These are phyloP conservation scores for Earliella scabrosa DNA, from an alignment of 1,284 basidiomycete species.

Conservation along the genomic window DNA sequence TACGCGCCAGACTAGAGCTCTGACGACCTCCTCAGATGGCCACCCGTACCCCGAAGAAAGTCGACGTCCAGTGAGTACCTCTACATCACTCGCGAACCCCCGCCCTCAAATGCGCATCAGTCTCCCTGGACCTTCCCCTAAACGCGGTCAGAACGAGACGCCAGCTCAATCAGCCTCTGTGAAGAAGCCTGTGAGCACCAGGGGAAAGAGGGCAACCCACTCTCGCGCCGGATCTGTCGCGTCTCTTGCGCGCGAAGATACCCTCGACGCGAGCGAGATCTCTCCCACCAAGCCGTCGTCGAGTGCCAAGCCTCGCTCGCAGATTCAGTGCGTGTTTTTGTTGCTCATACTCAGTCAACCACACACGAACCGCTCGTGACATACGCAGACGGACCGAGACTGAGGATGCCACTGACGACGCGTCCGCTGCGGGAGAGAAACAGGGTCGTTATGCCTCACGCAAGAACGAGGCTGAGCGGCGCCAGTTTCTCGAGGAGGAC, in stretches of 20 bases:
- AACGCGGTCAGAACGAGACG: conserved; percentile 13
- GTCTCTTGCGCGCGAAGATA: conserved; percentile 23
- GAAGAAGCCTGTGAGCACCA: conserved; percentile 26
- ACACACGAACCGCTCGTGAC: background rate
- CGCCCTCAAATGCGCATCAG: conserved; percentile 11
- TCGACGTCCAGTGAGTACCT: conserved; percentile 46
- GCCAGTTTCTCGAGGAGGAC: conserved; percentile 63
- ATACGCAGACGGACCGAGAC: conserved; percentile 15
- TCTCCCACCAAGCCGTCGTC: conserved; percentile 17
- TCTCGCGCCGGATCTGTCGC: conserved; percentile 20
- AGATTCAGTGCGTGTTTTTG: conserved; percentile 8
- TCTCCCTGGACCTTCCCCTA: conserved; percentile 29
- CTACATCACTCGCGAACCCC: background rate
- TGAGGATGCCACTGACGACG: conserved; percentile 27
- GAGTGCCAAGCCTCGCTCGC: conserved; percentile 13
- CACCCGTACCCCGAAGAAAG: conserved; percentile 38
- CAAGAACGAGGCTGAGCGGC: conserved; percentile 60
- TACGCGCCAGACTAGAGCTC: background rate
- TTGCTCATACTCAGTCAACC: background rate
- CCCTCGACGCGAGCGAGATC: conserved; percentile 11
- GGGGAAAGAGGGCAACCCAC: conserved; percentile 10
- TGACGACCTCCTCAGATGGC: conserved; percentile 14
- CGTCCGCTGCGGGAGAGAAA: conserved; percentile 29
- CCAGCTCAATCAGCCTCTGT: conserved; percentile 10
- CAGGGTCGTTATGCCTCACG: conserved; percentile 41